Evolutionary conservation across 2,329 filamentous ascomycete genomes (phyloP).

Genomic region (Aureobasidium sp.): DNA sequence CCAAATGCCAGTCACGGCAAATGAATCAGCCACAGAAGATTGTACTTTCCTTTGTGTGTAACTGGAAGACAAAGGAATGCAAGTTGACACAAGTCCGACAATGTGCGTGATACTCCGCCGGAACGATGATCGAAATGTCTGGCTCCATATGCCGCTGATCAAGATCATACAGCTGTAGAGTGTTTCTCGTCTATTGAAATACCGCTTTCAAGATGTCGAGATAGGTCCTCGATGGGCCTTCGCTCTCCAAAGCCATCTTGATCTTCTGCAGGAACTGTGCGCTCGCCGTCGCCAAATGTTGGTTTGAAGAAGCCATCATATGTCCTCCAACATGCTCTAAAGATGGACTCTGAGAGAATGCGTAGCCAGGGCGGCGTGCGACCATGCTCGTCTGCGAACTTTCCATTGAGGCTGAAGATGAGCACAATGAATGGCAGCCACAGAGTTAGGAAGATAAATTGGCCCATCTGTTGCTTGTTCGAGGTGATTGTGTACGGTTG

Average conservation of each 20-base stretch:
- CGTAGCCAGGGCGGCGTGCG: constrained; percentile 62
- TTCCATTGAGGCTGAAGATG: constrained; percentile 42
- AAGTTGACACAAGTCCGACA: not conserved
- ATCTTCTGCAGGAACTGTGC: constrained; percentile 38
- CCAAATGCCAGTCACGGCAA: not conserved
- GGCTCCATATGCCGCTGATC: too few relatives aligned
- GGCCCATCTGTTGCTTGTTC: constrained; percentile 58
- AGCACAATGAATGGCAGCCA: constrained; percentile 54
- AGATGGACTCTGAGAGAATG: constrained; percentile 44
- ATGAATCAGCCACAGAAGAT: not conserved
- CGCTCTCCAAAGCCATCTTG: constrained; percentile 1
- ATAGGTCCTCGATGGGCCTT: not conserved
- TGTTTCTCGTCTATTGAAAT: not conserved
- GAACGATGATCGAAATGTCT: not conserved
- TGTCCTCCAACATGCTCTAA: constrained; percentile 53
- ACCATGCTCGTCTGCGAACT: constrained; percentile 60
- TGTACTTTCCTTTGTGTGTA: not conserved
- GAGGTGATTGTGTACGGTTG: constrained; percentile 65
- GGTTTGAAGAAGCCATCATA: constrained; percentile 60
- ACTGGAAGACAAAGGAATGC: not conserved
- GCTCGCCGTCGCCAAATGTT: constrained; percentile 82
- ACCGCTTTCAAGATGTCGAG: not conserved
- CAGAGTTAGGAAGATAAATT: constrained; percentile 51
- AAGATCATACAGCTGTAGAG: not conserved
- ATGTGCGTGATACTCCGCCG: not conserved